Base-by-base conservation (phyloP, 768 basidiomycete genomes). In the Strobilomyces echinocephalus region DNA sequence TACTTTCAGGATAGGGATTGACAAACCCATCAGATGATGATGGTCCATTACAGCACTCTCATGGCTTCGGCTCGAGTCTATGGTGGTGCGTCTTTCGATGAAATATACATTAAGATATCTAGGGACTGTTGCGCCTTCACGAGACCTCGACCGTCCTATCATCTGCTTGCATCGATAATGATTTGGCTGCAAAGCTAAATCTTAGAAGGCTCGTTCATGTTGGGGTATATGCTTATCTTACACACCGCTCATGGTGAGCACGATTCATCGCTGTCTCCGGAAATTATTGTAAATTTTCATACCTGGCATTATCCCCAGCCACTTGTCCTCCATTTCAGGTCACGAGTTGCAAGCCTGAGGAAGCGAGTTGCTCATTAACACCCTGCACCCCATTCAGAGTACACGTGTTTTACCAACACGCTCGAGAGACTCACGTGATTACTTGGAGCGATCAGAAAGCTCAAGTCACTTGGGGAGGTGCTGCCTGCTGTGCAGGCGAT, bases 1-100 rank as follows among this genome's bases (percentile, higher is more conserved):
- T 59, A 94, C 94, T 0, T 98, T 98, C 68, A 95, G 95, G 11
- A 98, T 98, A 94, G 95, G 95, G 1, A 91, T 95, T 46, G 91
- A 95, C 69, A 94, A 95, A 68, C 69, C 83, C 44, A 38, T 41
- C 35, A 55, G 33, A 26, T 39, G 45, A 45, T 43, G 36, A 53
- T 20, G 3, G 20, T 20, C 28, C 30, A 45, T 39, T 74, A n/a
- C 46, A 67, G 65, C 60, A n/a, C 63, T 66, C 6, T 41, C 59
- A 46, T 91, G 88, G 88, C 71, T 90, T 49, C 67, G 63, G 15
- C 71, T 87, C 6, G 74, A 81, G 40, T 81, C 83, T 2, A 70
- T 76, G 64, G 74, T 76, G 48, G 86, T 85, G 11, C 57, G 79
- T 65, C 16, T 36, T 43, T 18, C 34, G 43, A 36, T 7, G 52